Base-by-base conservation (phyloP, 2,329 filamentous ascomycete genomes). In the Beauveria pseudobassiana region DNA sequence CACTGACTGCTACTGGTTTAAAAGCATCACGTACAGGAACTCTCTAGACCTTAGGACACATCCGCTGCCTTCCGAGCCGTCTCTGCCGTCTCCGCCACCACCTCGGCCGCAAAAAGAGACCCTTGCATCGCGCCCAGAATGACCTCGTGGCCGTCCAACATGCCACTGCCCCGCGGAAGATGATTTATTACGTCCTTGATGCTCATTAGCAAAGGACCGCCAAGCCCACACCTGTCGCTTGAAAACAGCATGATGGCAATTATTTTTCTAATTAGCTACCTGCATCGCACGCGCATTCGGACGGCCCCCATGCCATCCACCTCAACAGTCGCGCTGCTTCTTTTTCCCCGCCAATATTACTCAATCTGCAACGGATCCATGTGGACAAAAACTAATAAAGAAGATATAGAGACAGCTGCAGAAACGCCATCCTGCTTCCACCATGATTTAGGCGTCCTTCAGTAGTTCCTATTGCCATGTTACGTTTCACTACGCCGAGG, bases 311-410 rank as follows among this genome's bases (percentile, higher is more conserved):
- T 24, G 14, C 7, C 45, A 49, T 48, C 10, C 26, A 28, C 40
- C 24, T 40, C 53, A 8, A 43, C 34, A 56, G 30, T 24, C 28
- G 30, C 42, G 18, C 26, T 46, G 34, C 30, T 54, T 54, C n/a
- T 34, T 18, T 56, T 38, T 7, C 28, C 54, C 43, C 43, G 43
- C 28, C 38, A 34, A 34, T 48, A 57, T 20, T 48, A 18, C 43
- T 51, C 49, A 51, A 57, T 38, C 54, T 48, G 54, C 43, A 48
- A 57, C 54, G 43, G 22, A 26, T 20, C 54, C 54, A 48, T 43
- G 54, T 34, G 20, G n/a, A 16, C 54, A 34, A 38, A 20, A 54
- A 54, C 8, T 7, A 43, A 43, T n/a, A 18, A 30, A 9, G 4
- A 50, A n/a, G 18, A 50, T n/a, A 10, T 22, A 26, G 28, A 28